Conservation (phyloP, 1,284 basidiomycete species). For the Tylopilus orsonianus region DNA sequence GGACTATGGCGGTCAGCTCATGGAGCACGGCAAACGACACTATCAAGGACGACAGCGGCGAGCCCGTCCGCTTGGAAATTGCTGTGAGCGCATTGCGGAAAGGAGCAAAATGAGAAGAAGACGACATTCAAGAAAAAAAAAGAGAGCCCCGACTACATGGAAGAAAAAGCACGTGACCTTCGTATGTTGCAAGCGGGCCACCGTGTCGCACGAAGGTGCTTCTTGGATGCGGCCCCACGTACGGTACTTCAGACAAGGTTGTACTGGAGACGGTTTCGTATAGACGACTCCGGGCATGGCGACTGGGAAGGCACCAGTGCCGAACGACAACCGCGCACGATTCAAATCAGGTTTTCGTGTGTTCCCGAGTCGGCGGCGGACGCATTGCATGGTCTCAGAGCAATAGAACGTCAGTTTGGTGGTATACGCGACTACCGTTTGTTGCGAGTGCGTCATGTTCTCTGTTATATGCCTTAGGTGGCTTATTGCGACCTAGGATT, state of each 20-base stretch:
- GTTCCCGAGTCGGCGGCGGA: conserved; percentile 42
- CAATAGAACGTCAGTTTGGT: conserved; percentile 57
- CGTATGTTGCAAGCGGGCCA: conserved; percentile 6
- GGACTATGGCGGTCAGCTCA: conserved; percentile 83
- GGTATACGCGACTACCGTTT: conserved; percentile 48
- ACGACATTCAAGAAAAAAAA: conserved; percentile 14
- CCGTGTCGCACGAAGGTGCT: background rate
- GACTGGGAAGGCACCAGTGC: conserved; percentile 9
- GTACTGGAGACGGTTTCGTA: conserved; percentile 17
- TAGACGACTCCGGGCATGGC: conserved; percentile 25
- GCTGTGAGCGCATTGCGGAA: conserved; percentile 56
- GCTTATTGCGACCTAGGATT: conserved; percentile 41
- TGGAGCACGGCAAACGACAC: conserved; percentile 84
- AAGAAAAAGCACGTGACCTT: too few relatives aligned
- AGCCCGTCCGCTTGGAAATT: conserved; percentile 61
- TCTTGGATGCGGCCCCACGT: background rate
- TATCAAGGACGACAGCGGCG: conserved; percentile 75
- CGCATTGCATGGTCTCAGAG: conserved; percentile 49
- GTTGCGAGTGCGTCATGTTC: conserved; percentile 40
- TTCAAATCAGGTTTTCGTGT: conserved; percentile 35
- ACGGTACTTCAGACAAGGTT: background rate
- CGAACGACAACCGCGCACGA: conserved; percentile 22
- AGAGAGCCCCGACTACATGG: too few relatives aligned
- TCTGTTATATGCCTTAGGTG: background rate
- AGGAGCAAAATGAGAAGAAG: conserved; percentile 32